Evolutionary conservation across 139 green algal genomes (phyloP).

Genomic region (Edaphochlamys debaryana): DNA sequence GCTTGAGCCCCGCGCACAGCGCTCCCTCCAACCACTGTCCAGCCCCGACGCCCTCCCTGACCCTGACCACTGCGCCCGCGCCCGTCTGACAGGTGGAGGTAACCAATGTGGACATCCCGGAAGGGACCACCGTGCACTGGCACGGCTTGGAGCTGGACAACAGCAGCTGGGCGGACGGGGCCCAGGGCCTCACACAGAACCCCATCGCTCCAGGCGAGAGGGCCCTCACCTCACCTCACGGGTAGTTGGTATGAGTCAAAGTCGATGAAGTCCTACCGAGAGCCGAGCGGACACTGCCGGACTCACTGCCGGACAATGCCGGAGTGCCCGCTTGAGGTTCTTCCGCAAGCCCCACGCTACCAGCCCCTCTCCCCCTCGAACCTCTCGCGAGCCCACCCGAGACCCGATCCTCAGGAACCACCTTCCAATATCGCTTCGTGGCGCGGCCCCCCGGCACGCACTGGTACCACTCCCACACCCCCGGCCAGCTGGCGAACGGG

Average conservation of each 20-base stretch:
- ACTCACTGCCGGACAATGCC: no score
- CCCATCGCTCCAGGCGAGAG: conserved; percentile 10
- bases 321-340: no score
- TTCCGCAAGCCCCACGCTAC: no score
- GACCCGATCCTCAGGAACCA: not conserved
- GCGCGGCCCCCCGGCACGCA: not conserved
- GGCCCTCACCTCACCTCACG: no score
- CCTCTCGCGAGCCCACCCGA: no score
- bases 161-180: conserved; percentile 17
- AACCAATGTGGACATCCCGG: not conserved
- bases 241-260: no score
- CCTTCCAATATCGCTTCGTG: conserved; percentile 29
- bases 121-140: conserved; percentile 26
- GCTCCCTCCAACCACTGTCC: not conserved
- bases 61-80: not conserved
- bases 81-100: not conserved
- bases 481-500: not conserved
- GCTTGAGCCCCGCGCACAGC: not conserved
- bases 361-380: no score
- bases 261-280: no score
- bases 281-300: no score
- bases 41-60: not conserved
- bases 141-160: conserved; percentile 13
- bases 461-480: not conserved
- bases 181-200: conserved; percentile 14